Evolutionary conservation across 768 basidiomycete genomes (phyloP), one percentile per base, ranked within the genome.

Genomic region (Amanita polypyramis): DNA sequence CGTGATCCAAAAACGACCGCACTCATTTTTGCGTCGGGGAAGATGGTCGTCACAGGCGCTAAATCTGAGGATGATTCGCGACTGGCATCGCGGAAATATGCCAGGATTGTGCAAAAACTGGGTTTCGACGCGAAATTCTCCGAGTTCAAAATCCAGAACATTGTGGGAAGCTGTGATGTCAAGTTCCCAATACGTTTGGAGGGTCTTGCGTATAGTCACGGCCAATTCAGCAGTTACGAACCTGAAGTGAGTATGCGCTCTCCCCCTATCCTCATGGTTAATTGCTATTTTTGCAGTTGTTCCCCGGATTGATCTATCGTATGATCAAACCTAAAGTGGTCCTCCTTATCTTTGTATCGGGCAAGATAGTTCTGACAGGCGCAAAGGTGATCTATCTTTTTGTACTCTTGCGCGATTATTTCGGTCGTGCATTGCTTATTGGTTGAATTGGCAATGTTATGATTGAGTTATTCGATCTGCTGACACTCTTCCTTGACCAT

Each of bases 241-340:
- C 94, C 94, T 17, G 94, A 98, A 81, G 95, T 94, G 53, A 44
- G 79, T 73, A 32, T 33, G 4, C 35, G 19, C 1, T 20, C 15
- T 45, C 33, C 15, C 33, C 20, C 17, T 3, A 37, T 40, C 8
- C 21, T 20, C 45, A 7, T 50, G 20, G 43, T 46, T 42, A 51
- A 59, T 32, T 56, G 45, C 32, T 25, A n/a, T 49, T 25, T 17
- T 20, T 14, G 12, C 49, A 98, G 95, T 70, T 98, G 48, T 98
- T 99, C 83, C 95, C 96, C 46, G 95, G 96, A 60, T 77, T 99
- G 38, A 98, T 99, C 63, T 98, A 99, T 61, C 88, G 95, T 57
- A 98, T 98, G 96, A 87, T 97, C 69, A 96, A 97, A 66, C 96
- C 96, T 5, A 99, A 99, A 70, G 96, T 99, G 54, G 96, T 99